Evolutionary conservation across 1,284 basidiomycete genomes (phyloP).

Genomic region (Sporisorium iseilematis-ciliati): DNA sequence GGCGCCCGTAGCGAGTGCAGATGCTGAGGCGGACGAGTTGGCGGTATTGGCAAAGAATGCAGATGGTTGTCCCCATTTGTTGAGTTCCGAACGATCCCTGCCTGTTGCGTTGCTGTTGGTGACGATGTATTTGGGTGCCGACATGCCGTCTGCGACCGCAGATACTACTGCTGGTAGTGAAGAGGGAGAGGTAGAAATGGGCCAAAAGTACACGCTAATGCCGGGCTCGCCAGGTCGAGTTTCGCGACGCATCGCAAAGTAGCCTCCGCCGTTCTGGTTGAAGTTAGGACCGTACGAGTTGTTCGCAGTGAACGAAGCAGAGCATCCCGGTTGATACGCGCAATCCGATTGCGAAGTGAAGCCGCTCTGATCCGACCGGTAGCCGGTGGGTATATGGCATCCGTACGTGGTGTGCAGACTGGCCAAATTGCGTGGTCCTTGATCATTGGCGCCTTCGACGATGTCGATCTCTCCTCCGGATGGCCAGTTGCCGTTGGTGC

Average conservation of each 20-base stretch:
- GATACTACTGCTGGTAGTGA: slow-evolving; percentile 37
- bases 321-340: slow-evolving; percentile 59
- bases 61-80: slow-evolving; percentile 50
- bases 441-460: slow-evolving; percentile 58
- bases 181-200: slow-evolving; percentile 18
- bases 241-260: slow-evolving; percentile 57
- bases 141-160: slow-evolving; percentile 29
- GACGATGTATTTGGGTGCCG: slow-evolving; percentile 47
- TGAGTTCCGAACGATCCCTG: slow-evolving; percentile 30
- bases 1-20: slow-evolving; percentile 15
- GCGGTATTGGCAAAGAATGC: slow-evolving; percentile 56
- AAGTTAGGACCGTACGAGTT: slow-evolving; percentile 50
- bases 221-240: slow-evolving; percentile 49
- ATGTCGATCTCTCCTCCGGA: slow-evolving; percentile 61
- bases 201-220: slow-evolving; percentile 59
- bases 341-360: slow-evolving; percentile 38
- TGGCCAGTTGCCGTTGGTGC: slow-evolving; percentile 50
- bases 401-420: slow-evolving; percentile 51
- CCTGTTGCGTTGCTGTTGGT: slow-evolving; percentile 47
- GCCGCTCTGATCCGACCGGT: slow-evolving; percentile 33
- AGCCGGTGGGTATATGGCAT: slow-evolving; percentile 37
- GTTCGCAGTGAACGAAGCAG: slow-evolving; percentile 32
- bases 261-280: slow-evolving; percentile 57
- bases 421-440: slow-evolving; percentile 51
- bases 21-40: slow-evolving; percentile 21